A percentile compares a stretch with the other conserved stretches of the same genome.
Conservation (phyloP, 2,329 filamentous ascomycete species). For the Pseudofabraea citricarpa region DNA sequence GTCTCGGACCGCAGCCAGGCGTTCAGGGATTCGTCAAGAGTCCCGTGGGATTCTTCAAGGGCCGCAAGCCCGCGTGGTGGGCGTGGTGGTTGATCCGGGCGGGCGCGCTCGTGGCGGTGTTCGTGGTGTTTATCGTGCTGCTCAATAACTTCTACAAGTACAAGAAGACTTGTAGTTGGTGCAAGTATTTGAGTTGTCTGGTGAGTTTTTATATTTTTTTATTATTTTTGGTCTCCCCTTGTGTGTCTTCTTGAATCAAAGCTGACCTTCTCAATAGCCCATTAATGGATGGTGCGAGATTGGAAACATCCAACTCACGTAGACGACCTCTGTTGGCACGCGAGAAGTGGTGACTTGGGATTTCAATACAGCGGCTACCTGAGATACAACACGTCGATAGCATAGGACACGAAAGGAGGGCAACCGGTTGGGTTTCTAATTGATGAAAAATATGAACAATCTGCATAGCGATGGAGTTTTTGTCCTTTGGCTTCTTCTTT, state of each 20-base stretch:
- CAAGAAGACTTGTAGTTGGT: conserved; percentile 77
- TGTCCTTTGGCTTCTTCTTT: no score
- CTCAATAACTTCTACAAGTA: conserved; percentile 88
- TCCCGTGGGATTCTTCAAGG: conserved; percentile 80
- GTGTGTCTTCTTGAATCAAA: no score
- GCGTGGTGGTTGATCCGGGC: conserved; percentile 89
- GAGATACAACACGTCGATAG: no score
- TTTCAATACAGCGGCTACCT: no score
- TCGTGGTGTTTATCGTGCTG: conserved; percentile 81
- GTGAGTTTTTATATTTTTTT: conserved; percentile 49
- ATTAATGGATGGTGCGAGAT: conserved; percentile 64
- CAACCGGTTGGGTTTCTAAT: no score
- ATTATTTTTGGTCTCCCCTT: conserved; percentile 16
- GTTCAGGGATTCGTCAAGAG: conserved; percentile 48
- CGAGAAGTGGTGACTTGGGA: no score
- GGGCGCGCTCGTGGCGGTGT: conserved; percentile 70
- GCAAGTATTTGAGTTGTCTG: conserved; percentile 90
- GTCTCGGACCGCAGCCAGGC: conserved; percentile 20
- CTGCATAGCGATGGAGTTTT: no score
- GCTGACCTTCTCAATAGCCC: conserved; percentile 44
- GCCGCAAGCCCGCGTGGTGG: conserved; percentile 93
- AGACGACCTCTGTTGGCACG: no score
- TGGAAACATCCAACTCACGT: conserved; percentile 20
- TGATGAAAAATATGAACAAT: no score
- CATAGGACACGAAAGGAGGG: no score